Evolutionary conservation across 768 basidiomycete species (phyloP).

Genomic region (Boletus rex-veris): DNA sequence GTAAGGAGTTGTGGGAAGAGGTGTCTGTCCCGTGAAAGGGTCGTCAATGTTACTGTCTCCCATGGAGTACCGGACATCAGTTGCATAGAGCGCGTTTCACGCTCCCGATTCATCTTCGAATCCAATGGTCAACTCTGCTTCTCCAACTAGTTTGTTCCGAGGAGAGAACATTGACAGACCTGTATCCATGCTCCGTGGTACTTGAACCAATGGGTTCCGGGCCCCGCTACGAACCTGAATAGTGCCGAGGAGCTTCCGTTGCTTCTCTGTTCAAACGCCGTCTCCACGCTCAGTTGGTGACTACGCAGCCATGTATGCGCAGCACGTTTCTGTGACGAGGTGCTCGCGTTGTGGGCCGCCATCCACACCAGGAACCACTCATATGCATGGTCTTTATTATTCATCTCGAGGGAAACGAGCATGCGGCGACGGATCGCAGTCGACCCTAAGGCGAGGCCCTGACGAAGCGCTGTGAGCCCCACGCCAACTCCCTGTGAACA

Average conservation of each 20-base stretch:
- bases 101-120: conserved; percentile 84
- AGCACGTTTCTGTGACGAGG: conserved; percentile 26
- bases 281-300: conserved; percentile 95
- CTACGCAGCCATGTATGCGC: conserved; percentile 56
- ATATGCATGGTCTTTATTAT: conserved; percentile 91
- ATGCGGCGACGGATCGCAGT: conserved; percentile 81
- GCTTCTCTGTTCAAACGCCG: conserved; percentile 79
- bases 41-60: conserved; percentile 95
- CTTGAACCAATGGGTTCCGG: conserved; percentile 89
- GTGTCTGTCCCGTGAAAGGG: conserved; percentile 80
- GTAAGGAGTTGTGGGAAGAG: conserved; percentile 77
- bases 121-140: background rate
- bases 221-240: conserved; percentile 94
- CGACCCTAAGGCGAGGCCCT: conserved; percentile 63
- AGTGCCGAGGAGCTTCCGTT: conserved; percentile 88
- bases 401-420: conserved; percentile 93
- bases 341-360: conserved; percentile 69
- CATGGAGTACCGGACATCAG: conserved; percentile 90
- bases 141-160: background rate
- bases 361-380: conserved; percentile 98
- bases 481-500: conserved; percentile 82
- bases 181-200: conserved; percentile 96
- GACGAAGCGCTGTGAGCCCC: conserved; percentile 70
- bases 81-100: conserved; percentile 90
- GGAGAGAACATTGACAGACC: conserved; percentile 39